Evolutionary conservation across 257 asterid species (phyloP), one percentile per base, ranked within the genome.

Genomic region (Solanum phureja): DNA sequence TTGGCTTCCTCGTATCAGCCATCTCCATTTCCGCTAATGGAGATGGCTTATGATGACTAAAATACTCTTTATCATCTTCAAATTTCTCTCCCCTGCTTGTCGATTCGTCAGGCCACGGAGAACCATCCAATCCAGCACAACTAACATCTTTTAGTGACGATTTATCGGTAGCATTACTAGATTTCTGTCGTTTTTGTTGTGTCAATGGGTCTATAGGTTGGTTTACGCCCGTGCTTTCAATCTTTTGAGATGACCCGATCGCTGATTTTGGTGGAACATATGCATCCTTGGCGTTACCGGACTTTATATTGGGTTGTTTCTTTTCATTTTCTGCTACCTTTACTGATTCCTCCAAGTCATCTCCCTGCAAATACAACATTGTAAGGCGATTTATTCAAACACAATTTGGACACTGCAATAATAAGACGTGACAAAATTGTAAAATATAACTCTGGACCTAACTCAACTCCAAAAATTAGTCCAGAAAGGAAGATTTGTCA

Each of bases 1-100:
- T 85, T 12, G 98, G 98, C 91, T 93, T 94, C 86, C 99, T 90
- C 1, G 94, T 92, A 72, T 96, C 98, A 38, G 88, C 92, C 2
- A 96, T 46, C 88, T 93, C 92, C 7, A 96, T 89, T 86, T 93
- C 97, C 29, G 99, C 90, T 60, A 96, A 82, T n/a, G 98, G 94
- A 0, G 98, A 94, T 7, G 99, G 98, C 58, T 93, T 92, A 87
- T 88, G 98, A 85, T 94, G 92, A 90, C 87, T 84, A 87, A 86
- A 95, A 23, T 93, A 95, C 89, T 92, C 94, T 86, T 4, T 90
- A 4, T 96, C 91, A 3, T 93, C 96, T 35, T 87, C 90, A 33
- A 56, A 90, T 23, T 93, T 89, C 3, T 37, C 56, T 34, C 79
- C 86, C 14, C 87, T 35, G 56, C 90, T 92, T 8, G n/a, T 83